Base-by-base conservation (phyloP, 75 land plant species). In the Pinus albicaulis region DNA sequence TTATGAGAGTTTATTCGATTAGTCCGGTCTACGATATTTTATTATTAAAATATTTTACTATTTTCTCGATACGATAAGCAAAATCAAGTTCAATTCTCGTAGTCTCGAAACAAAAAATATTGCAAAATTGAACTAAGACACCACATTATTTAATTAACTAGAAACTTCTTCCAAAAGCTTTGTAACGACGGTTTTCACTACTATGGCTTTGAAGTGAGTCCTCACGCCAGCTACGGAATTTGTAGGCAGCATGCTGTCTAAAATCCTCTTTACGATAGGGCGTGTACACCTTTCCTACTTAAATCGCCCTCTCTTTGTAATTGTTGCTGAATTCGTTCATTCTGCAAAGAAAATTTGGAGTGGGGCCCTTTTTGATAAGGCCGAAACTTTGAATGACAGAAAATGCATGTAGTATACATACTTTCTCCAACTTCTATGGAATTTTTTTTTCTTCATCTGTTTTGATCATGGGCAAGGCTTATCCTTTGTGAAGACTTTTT, bases 101-200 rank as follows among this genome's bases (percentile, higher is more conserved):
- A n/a, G n/a, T n/a, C n/a, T n/a, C n/a, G n/a, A n/a, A n/a, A n/a
- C n/a, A n/a, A n/a, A n/a, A n/a, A n/a, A n/a, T n/a, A n/a, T n/a
- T n/a, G n/a, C 8, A 44, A 1, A 44, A 44, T 44, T 44, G 48
- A 44, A 44, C 48, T 8, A 5, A 7, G 48, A 44, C n/a, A 44
- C 48, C 6, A 0, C 1, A 8, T 44, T 44, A 44, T 44, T 44
- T 5, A 44, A 44, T 68, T 52, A 81, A 73, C 79, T 78, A 0
- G 83, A 81, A 14, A 87, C 83, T 68, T 87, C 89, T 58, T 83
- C 86, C 76, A 87, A 44, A n/a, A 84, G 86, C 66, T n/a, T 87
- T 87, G 58, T 87, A 87, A 69, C 84, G 79, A 52, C 86, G 73
- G 10, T 84, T 89, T n/a, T 80, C 85, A 52, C 82, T 83, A 24